Evolutionary conservation across 2,329 filamentous ascomycete species (phyloP).

Genomic region (Cercospora sp.): DNA sequence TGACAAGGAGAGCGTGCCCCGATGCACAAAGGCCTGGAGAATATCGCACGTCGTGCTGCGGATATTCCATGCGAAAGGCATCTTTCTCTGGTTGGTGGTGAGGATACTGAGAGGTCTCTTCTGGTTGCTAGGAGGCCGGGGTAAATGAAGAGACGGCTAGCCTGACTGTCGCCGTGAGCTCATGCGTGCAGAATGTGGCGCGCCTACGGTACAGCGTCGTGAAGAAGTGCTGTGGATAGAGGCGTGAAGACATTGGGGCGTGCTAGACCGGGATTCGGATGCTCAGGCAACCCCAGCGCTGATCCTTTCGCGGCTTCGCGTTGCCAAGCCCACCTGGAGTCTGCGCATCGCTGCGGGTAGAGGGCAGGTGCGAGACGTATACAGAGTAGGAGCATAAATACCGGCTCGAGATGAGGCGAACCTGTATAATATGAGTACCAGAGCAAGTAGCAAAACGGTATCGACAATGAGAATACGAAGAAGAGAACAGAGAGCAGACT

Average conservation of each 20-base stretch:
- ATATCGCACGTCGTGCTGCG: constrained; percentile 5
- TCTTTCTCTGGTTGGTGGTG: background rate
- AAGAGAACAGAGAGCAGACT: background rate
- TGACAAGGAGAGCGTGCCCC: constrained; percentile 9
- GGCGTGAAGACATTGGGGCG: background rate
- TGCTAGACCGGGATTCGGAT: background rate
- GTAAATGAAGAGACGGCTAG: background rate
- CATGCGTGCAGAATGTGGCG: background rate
- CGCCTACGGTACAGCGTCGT: background rate
- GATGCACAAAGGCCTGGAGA: constrained; percentile 3
- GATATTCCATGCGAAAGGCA: background rate
- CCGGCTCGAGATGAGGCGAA: background rate
- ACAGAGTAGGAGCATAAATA: background rate
- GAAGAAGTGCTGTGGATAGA: background rate
- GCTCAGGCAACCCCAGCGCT: background rate
- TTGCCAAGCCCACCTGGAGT: background rate
- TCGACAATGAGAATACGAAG: background rate
- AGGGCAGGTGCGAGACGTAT: background rate
- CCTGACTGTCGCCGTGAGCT: background rate
- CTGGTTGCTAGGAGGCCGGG: background rate
- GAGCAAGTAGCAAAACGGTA: background rate
- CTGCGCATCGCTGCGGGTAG: background rate
- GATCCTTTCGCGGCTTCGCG: background rate
- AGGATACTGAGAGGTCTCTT: background rate
- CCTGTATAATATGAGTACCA: no score